Evolutionary conservation across 495 filamentous ascomycete species (phyloP), one percentile per base, ranked within the genome.

Genomic region (Xylaria intraflava): DNA sequence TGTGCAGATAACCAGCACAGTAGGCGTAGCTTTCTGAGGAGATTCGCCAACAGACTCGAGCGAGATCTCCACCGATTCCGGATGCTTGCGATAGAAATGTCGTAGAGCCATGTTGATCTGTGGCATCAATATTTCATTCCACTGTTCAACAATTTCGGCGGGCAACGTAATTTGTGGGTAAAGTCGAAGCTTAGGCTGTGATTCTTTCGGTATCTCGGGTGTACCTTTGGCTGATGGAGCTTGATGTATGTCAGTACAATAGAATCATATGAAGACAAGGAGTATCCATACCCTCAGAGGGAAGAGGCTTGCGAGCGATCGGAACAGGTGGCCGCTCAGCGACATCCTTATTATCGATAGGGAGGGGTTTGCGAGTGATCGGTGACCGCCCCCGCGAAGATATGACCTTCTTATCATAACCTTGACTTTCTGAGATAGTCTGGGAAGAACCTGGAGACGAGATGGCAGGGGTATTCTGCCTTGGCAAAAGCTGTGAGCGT

Each of bases 21-120:
- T 90, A 6, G 86, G 87, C 55, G 78, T 81, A 6, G 84, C 84
- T 12, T 74, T 77, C 45, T 85, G 78, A 1, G 78, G 65, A 0
- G 78, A 78, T 44, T 88, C 84, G 47, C 87, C 87, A 27, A 87
- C 82, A 63, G 86, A 87, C 65, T 87, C 85, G 12, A 89, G 74
- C 20, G 80, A 84, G 12, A 86, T 85, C 51, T 86, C 83, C 20
- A 87, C 87, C 2, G 86, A 89, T 61, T 90, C 87, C 1, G 66
- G 83, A 55, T 71, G 78, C 69, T 76, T 86, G 72, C 71, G 81
- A 72, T 66, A 89, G 66, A 76, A 90, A 62, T 65, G 78, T 11
- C 71, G 69, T 14, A 82, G 64, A 3, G 76, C 78, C 7, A 66
- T 73, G 60, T 87, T 84, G 58, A 90, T 73, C 55, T 84, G 79